Base-by-base conservation (phyloP, 768 basidiomycete species). In the Dentipellis fragilis region DNA sequence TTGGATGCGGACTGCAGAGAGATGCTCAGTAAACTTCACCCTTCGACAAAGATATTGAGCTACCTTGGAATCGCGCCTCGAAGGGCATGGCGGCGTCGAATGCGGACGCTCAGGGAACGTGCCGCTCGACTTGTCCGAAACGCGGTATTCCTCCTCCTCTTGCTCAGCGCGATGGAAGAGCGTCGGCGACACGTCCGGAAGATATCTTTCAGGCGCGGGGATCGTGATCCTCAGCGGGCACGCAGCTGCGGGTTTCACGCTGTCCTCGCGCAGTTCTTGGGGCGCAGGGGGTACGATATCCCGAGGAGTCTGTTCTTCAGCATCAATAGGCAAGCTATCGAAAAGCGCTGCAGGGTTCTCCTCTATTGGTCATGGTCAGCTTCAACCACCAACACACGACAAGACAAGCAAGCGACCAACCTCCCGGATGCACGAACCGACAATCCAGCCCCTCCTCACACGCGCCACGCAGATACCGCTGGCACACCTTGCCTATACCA, bases 401-500 rank as follows among this genome's bases (percentile, higher is more conserved):
- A 39, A 40, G 34, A 29, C 23, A 14, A 48, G 17, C 6, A 46
- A 23, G 51, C 62, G 8, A 46, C 55, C 63, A 53, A 11, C 52
- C 54, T 10, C 60, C 59, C 2, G 63, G 64, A 38, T 70, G 69
- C 14, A 60, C 49, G 42, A 55, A 65, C 45, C 53, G 57, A 58
- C 67, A 70, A 50, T 70, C 65, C 3, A 52, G 54, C 16, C 66
- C 67, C 8, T 64, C 64, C 6, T 51, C 19, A 53, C 68, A 68
- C 17, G n/a, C 51, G 1, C 67, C 67, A 2, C 60, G 59, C 62
- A 62, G 54, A 61, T 57, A 68, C 22, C 55, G 58, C 52, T 62
- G 42, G 51, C 67, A 70, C 1, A 63, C 45, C 36, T 65, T 58
- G 4, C 68, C 68, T 69, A 37, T 9, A 38, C 19, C 17, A 57